These are phyloP conservation scores for Teunomyces barrocoloradensis DNA, from an alignment of 805 yeast genomes.

Conservation along the genomic window DNA sequence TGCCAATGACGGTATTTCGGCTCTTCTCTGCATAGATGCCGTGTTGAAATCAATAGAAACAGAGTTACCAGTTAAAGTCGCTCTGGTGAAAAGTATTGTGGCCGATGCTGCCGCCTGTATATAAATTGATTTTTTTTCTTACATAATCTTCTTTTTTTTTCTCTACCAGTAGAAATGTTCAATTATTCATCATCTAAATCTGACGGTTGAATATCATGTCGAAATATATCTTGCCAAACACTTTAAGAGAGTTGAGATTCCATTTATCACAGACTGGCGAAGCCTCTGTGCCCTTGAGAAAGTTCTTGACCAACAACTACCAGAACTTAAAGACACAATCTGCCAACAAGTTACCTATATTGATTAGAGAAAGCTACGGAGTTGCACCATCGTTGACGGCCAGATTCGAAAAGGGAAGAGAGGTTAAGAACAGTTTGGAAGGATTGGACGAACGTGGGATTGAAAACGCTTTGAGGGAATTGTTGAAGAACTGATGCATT, in stretches of 20 bases:
- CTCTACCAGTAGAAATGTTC: conserved; percentile 11
- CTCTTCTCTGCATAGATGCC: conserved; percentile 35
- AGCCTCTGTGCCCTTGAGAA: conserved; percentile 63
- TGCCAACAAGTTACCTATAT: conserved; percentile 67
- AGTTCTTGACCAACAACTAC: conserved; percentile 62
- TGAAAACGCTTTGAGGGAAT: conserved; percentile 35
- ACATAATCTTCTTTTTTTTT: not conserved
- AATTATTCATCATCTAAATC: conserved; percentile 4
- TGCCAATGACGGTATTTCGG: conserved; percentile 33
- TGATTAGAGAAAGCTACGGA: conserved; percentile 75
- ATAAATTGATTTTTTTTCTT: not conserved
- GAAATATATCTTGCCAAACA: conserved; percentile 45
- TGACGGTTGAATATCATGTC: conserved; percentile 27
- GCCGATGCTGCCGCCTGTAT: conserved; percentile 4
- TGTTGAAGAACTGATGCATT: conserved; percentile 25
- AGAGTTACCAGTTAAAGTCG: conserved; percentile 25
- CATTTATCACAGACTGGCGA: conserved; percentile 80
- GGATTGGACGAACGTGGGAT: conserved; percentile 48
- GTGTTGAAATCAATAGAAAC: conserved; percentile 30
- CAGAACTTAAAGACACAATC: conserved; percentile 54
- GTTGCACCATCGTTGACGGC: conserved; percentile 73
- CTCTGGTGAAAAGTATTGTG: conserved; percentile 8
- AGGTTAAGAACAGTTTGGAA: conserved; percentile 47
- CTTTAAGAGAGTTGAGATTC: conserved; percentile 77
- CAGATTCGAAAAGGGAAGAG: conserved; percentile 60